Percentiles rank a stretch among this genome's conserved stretches.
phyloP scores from a whole-genome alignment of 2,329 filamentous ascomycete genomes.

The Nannizzia gypsea region DNA sequence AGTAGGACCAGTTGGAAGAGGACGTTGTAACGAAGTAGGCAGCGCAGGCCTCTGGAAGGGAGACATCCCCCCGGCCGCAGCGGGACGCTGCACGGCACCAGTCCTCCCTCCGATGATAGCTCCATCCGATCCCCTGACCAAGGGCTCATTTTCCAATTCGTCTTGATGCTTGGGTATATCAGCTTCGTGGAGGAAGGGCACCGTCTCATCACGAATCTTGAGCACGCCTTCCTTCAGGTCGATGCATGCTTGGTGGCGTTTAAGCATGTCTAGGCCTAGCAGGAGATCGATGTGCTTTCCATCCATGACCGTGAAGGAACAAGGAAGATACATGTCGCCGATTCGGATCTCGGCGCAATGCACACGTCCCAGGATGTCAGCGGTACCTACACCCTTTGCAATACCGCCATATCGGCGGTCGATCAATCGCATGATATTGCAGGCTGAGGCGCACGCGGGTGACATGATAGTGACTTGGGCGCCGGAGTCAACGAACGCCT shows the following conservation, averaged over 20 bases:
- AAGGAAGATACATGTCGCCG: conserved; percentile 72
- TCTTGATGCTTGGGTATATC: conserved; percentile 82
- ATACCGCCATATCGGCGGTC: conserved; percentile 87
- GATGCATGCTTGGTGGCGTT: conserved; percentile 85
- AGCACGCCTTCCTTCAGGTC: conserved; percentile 76
- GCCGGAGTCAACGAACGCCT: conserved; percentile 93
- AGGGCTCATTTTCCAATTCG: conserved; percentile 66
- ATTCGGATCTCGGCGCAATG: conserved; percentile 94
- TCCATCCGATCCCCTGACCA: conserved; percentile 73
- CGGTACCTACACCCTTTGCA: conserved; percentile 86
- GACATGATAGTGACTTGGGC: conserved; percentile 99
- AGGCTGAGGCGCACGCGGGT: conserved; percentile 76
- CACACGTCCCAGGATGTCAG: conserved; percentile 85
- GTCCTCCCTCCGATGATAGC: conserved; percentile 75
- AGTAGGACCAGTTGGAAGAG: too few relatives aligned
- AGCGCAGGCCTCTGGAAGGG: conserved; percentile 15
- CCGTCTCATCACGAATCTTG: conserved; percentile 75
- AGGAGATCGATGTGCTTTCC: conserved; percentile 91
- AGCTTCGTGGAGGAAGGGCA: conserved; percentile 80
- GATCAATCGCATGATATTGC: conserved; percentile 91
- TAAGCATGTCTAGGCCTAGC: conserved; percentile 91
- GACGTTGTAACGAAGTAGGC: conserved; percentile 14
- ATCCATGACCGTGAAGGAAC: conserved; percentile 98
- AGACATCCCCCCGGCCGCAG: conserved; percentile 12
- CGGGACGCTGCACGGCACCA: conserved; percentile 47